Evolutionary conservation across 1,284 basidiomycete species (phyloP), one percentile per base, ranked within the genome.

Genomic region (Psilocybe mexicana): DNA sequence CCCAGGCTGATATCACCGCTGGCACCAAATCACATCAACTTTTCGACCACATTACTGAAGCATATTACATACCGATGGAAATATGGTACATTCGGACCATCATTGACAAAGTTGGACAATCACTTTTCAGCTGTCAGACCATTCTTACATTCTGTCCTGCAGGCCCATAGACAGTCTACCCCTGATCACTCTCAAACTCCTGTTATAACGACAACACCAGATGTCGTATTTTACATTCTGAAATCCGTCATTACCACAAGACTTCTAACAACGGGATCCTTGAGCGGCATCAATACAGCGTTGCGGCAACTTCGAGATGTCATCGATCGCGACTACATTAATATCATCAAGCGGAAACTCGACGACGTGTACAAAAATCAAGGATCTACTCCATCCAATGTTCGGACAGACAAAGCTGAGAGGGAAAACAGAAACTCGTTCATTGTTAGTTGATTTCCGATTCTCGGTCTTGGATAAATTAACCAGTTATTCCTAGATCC

Each of bases 151-250:
- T 49, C 30, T 18, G 26, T 55, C 43, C 14, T 44, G 33, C 63
- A 90, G 89, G 90, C 90, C n/a, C 88, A 89, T 65, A 81, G 82
- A 30, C 74, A 90, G 44, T 86, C 89, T 3, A 81, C 71, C 23
- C 73, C 87, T 10, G 93, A 96, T 71, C 72, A 82, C 25, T 81
- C 88, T 1, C 87, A 92, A 63, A 73, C 66, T 25, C 86, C 81
- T 43, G 74, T 77, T 3, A 79, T 78, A 5, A 87, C 93, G 55
- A 84, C 91, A 45, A 88, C 89, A 0, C 92, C 96, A 0, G 95
- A 98, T 70, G 95, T 98, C 66, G 91, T 89, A 1, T 98, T 98
- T 74, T 98, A 96, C 73, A 89, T 98, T 56, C 76, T 97, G 61
- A 97, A 96, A 72, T 80, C 88, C 2, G 88, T 95, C 2, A 40